These are phyloP conservation scores for Pyrus betulifolia DNA, from an alignment of 306 rosid species.

Conservation along the genomic window DNA sequence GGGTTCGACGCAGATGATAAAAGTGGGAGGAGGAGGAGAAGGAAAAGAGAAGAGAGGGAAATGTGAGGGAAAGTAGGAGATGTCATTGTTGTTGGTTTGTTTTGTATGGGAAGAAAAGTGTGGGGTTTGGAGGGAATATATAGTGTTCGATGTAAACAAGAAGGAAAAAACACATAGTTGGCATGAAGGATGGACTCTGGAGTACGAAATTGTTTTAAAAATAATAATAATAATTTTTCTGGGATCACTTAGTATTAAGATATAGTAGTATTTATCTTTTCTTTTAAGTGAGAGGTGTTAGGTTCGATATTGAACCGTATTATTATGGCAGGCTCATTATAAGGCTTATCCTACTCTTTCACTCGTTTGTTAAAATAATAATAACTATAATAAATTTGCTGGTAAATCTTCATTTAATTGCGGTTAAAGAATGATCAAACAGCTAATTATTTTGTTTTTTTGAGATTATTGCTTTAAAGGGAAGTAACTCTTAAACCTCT, in stretches of 20 bases:
- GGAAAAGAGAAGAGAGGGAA: slow-evolving; percentile 20
- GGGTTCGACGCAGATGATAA: slow-evolving; percentile 20
- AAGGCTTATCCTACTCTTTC: too few species aligned
- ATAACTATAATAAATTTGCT: too few species aligned
- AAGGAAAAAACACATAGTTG: too few species aligned
- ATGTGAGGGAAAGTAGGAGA: slow-evolving; percentile 17
- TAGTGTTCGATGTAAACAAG: slow-evolving; percentile 16
- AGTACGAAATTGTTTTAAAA: slow-evolving; percentile 11
- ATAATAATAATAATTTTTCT: too few species aligned
- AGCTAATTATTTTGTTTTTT: neutral
- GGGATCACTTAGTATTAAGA: rapidly evolving
- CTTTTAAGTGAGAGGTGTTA: too few species aligned
- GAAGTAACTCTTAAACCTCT: neutral
- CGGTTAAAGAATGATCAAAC: neutral
- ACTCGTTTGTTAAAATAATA: too few species aligned
- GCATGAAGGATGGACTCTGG: slow-evolving; percentile 20
- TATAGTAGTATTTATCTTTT: too few species aligned
- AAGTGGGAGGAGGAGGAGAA: slow-evolving; percentile 26
- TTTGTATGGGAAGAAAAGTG: neutral
- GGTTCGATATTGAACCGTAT: too few species aligned
- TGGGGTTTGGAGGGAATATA: slow-evolving; percentile 23
- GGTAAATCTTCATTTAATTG: neutral
- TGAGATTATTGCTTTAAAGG: neutral
- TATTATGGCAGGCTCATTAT: too few species aligned
- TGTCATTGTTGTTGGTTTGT: slow-evolving; percentile 36